Evolutionary conservation across 257 asterid genomes (phyloP).

Genomic region (Petunia secreta): DNA sequence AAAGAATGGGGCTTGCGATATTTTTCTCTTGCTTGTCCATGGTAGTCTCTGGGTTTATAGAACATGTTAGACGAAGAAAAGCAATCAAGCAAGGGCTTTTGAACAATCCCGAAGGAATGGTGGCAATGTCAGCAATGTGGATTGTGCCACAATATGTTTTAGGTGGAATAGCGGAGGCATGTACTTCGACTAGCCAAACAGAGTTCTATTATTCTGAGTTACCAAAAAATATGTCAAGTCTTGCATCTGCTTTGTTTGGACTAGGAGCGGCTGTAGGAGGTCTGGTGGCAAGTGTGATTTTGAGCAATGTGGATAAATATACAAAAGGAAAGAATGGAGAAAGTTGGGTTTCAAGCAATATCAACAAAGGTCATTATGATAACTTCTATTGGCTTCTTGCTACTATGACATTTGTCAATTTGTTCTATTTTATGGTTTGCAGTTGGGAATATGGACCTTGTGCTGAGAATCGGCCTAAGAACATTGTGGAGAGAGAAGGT

Average conservation of each 20-base stretch:
- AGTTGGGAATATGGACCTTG: too few relatives aligned
- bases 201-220: too few relatives aligned
- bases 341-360: conserved; percentile 12
- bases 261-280: conserved; percentile 52
- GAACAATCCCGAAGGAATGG: conserved; percentile 41
- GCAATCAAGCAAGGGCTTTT: conserved; percentile 38
- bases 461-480: conserved; percentile 28
- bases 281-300: conserved; percentile 48
- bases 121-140: conserved; percentile 37
- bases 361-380: background rate
- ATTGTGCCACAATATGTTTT: too few relatives aligned
- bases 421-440: too few relatives aligned
- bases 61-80: conserved; percentile 40
- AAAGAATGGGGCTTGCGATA: conserved; percentile 55
- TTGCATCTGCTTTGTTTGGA: too few relatives aligned
- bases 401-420: too few relatives aligned
- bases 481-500: conserved; percentile 27
- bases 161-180: too few relatives aligned
- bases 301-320: conserved; percentile 31
- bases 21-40: conserved; percentile 49
- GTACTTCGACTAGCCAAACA: too few relatives aligned
- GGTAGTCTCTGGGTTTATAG: conserved; percentile 53
- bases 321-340: too few relatives aligned
- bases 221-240: too few relatives aligned
- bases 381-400: too few relatives aligned